Evolutionary conservation across 2,329 filamentous ascomycete species (phyloP).

Genomic region (Aspergillus brunneoviolaceus): DNA sequence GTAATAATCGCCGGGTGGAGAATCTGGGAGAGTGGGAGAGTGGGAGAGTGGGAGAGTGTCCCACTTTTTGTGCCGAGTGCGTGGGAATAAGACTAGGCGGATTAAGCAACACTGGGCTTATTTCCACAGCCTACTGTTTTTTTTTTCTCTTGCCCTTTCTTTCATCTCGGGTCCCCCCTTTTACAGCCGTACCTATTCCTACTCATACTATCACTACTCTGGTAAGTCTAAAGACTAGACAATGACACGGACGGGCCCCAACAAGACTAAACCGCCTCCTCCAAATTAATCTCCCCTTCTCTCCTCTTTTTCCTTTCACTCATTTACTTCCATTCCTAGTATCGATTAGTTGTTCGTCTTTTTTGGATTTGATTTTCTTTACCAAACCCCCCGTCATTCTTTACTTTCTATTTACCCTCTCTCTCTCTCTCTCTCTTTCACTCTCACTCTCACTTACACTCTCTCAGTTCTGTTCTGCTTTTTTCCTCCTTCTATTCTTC

Average conservation of each 20-base stretch:
- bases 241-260: background rate
- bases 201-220: no score
- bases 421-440: background rate
- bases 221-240: background rate
- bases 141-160: constrained; percentile 1
- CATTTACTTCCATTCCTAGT: constrained; percentile 2
- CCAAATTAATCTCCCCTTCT: constrained; percentile 9
- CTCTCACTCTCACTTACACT: background rate
- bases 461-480: constrained; percentile 1
- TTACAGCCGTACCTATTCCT: background rate
- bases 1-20: background rate
- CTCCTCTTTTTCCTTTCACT: constrained; percentile 4
- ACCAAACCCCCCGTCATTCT: constrained; percentile 1
- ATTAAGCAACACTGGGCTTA: background rate
- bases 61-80: background rate
- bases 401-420: background rate
- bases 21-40: background rate
- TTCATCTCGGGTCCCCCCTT: background rate
- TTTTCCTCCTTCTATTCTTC: background rate
- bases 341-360: background rate
- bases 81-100: background rate
- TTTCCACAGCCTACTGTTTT: constrained; percentile 1
- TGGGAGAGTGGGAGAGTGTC: background rate
- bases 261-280: background rate
- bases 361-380: background rate